These are phyloP conservation scores for Tolypocladium inflatum DNA, from an alignment of 2,329 filamentous ascomycete species.

Conservation along the genomic window DNA sequence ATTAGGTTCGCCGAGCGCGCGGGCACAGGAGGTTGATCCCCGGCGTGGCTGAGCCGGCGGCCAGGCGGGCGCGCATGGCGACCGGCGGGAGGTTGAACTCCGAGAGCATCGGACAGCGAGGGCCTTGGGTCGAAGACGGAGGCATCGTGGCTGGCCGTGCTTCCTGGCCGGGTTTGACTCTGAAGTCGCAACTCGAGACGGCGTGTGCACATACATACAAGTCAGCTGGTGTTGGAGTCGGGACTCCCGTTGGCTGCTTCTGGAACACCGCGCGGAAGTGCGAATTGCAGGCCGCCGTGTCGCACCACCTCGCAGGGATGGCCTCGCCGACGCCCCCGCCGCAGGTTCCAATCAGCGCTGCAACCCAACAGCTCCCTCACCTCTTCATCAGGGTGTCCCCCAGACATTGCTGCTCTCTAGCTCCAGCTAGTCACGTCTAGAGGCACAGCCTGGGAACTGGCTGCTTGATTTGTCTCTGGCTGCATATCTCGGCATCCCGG, in stretches of 20 bases:
- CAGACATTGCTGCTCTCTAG: not conserved
- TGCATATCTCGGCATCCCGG: not conserved
- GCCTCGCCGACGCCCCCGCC: not conserved
- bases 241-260: not conserved
- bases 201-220: too few species aligned
- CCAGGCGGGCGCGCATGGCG: too few species aligned
- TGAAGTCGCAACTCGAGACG: not conserved
- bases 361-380: too few species aligned
- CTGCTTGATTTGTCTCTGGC: not conserved
- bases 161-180: not conserved
- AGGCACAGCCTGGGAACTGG: not conserved
- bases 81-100: too few species aligned
- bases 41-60: not conserved
- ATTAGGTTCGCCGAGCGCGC: conserved; percentile 15
- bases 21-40: not conserved
- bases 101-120: too few species aligned
- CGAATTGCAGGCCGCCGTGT: not conserved
- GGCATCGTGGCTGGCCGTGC: too few species aligned
- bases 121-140: too few species aligned
- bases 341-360: not conserved
- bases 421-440: not conserved
- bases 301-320: not conserved
- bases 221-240: not conserved
- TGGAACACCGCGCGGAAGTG: not conserved
- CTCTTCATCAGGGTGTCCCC: too few species aligned